Percentiles rank a stretch among this genome's conserved stretches.
Conservation (phyloP, 75 land plant genomes). For the Selaginella tamariscina region DNA sequence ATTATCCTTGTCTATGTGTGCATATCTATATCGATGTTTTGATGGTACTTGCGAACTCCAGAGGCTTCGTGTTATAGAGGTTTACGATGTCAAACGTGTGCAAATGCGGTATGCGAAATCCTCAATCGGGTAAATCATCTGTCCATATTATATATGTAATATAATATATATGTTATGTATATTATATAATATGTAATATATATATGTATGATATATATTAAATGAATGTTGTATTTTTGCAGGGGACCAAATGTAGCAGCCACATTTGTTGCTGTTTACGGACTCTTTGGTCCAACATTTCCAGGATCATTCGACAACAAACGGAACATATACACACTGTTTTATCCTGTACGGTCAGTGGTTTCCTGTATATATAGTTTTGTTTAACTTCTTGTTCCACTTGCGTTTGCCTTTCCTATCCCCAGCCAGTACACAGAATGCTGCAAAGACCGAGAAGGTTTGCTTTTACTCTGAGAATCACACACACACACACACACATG, state of each 20-base stretch:
- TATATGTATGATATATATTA: not conserved
- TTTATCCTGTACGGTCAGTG: slow-evolving; percentile 63
- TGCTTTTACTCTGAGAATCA: not conserved
- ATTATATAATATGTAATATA: not conserved
- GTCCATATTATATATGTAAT: not conserved
- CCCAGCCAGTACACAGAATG: slow-evolving; percentile 62
- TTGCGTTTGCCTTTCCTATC: slow-evolving; percentile 82
- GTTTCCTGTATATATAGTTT: not conserved
- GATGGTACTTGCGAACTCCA: slow-evolving; percentile 15
- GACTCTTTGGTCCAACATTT: slow-evolving; percentile 83
- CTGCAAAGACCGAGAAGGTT: slow-evolving; percentile 69
- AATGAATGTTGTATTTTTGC: slow-evolving; percentile 4
- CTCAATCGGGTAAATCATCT: slow-evolving; percentile 58
- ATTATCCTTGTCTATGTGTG: not conserved
- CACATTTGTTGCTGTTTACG: slow-evolving; percentile 85
- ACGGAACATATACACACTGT: slow-evolving; percentile 59
- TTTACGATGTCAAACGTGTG: slow-evolving; percentile 71
- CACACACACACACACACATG: not conserved
- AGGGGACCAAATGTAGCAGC: slow-evolving; percentile 74
- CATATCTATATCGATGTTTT: slow-evolving; percentile 5
- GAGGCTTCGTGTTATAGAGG: slow-evolving; percentile 78
- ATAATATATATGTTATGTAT: not conserved
- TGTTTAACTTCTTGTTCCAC: slow-evolving; percentile 5
- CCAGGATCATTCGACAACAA: slow-evolving; percentile 87
- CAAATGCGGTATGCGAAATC: slow-evolving; percentile 94